phyloP scores from a whole-genome alignment of 1,139 yeast species.

The Protomyces macrosporus region DNA sequence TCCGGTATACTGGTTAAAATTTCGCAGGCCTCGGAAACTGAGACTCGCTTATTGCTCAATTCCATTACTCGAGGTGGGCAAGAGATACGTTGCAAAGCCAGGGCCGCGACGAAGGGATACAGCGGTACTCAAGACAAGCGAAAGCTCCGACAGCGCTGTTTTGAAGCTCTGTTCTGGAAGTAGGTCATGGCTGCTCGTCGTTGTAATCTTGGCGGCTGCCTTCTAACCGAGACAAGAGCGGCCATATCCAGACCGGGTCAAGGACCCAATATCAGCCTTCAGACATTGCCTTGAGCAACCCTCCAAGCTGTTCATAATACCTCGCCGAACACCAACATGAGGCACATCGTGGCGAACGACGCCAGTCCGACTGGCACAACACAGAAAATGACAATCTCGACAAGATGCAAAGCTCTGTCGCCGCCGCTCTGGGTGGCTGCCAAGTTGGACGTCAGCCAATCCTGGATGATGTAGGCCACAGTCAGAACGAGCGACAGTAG shows the following conservation, averaged over 20 bases:
- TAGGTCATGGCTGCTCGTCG: background rate
- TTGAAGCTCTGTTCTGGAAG: too few relatives aligned
- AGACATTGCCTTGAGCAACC: background rate
- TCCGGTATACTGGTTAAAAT: too few relatives aligned
- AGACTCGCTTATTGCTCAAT: too few relatives aligned
- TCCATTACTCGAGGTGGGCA: too few relatives aligned
- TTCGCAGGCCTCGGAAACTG: too few relatives aligned
- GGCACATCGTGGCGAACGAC: constrained; percentile 75
- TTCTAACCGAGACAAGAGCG: background rate
- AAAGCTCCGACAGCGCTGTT: too few relatives aligned
- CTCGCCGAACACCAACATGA: background rate
- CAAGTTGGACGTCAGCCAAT: constrained; percentile 80
- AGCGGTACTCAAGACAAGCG: too few relatives aligned
- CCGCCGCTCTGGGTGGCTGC: constrained; percentile 37
- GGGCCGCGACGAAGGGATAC: too few relatives aligned
- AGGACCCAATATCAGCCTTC: background rate
- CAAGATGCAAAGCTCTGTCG: constrained; percentile 53
- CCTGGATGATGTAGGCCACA: constrained; percentile 75
- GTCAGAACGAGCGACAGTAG: constrained; percentile 80
- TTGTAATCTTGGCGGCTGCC: background rate
- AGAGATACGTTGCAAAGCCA: too few relatives aligned
- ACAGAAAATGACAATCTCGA: constrained; percentile 88
- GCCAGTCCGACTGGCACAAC: constrained; percentile 96
- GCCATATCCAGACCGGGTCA: background rate
- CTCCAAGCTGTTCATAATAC: background rate